These are phyloP conservation scores for Amanita jacksonii DNA, from an alignment of 768 basidiomycete species.

Conservation along the genomic window DNA sequence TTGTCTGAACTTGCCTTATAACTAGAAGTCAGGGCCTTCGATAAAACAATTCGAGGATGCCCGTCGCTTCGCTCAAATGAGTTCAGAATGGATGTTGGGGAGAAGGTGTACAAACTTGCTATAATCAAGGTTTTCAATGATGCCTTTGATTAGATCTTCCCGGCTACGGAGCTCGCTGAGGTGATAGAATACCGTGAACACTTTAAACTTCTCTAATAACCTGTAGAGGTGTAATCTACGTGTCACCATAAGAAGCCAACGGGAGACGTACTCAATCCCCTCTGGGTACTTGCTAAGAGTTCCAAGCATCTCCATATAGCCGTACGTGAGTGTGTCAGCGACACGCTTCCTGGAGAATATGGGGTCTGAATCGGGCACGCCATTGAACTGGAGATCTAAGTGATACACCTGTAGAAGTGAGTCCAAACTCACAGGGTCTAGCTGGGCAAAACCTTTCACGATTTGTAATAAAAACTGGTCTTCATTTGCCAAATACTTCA, in stretches of 20 bases:
- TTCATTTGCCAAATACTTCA: conserved; percentile 69
- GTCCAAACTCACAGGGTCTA: conserved; percentile 66
- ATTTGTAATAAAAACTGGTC: conserved; percentile 83
- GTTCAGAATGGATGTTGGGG: conserved; percentile 5
- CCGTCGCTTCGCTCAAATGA: conserved; percentile 58
- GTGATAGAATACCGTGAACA: conserved; percentile 96
- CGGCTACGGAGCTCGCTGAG: conserved; percentile 83
- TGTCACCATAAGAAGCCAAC: too few species aligned
- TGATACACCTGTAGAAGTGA: neutral
- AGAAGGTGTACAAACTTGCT: conserved; percentile 48
- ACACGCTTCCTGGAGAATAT: conserved; percentile 81
- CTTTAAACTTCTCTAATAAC: conserved; percentile 80
- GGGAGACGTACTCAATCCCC: conserved; percentile 68
- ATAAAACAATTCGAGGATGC: conserved; percentile 86
- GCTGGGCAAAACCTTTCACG: conserved; percentile 77
- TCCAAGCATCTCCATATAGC: conserved; percentile 95
- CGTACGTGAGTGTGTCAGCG: conserved; percentile 74
- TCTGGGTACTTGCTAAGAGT: conserved; percentile 81
- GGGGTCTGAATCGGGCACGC: conserved; percentile 62
- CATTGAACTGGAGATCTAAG: conserved; percentile 46
- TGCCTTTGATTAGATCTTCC: conserved; percentile 85
- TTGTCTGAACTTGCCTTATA: conserved; percentile 50
- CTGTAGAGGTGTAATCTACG: too few species aligned
- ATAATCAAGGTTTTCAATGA: conserved; percentile 90
- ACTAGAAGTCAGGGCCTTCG: conserved; percentile 90